A percentile compares a stretch with the other conserved stretches of the same genome.
phyloP scores from a whole-genome alignment of 1,284 basidiomycete species.

The Mycosarcoma mackinlayi region DNA sequence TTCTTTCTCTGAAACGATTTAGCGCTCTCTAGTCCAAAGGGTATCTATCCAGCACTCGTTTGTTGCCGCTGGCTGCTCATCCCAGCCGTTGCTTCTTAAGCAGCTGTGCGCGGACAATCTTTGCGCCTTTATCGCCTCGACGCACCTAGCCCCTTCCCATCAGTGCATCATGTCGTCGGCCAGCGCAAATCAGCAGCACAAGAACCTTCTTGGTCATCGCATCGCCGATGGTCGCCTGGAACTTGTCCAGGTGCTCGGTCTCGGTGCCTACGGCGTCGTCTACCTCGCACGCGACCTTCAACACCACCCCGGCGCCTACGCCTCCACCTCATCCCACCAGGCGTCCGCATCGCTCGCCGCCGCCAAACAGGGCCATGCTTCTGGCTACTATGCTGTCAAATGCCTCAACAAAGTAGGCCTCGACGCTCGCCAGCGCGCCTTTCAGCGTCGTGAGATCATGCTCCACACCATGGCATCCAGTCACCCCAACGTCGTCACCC shows the following conservation, averaged over 20 bases:
- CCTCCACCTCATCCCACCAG: constrained; percentile 43
- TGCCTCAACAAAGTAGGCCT: constrained; percentile 75
- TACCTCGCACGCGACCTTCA: constrained; percentile 73
- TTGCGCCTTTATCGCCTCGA: not conserved
- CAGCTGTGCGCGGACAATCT: not conserved
- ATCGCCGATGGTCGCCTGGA: constrained; percentile 74
- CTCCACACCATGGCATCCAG: constrained; percentile 76
- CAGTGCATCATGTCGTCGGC: constrained; percentile 35
- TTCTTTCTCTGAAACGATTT: not conserved
- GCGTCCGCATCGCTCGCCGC: constrained; percentile 46
- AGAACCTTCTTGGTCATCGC: constrained; percentile 69
- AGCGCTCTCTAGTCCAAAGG: too few relatives aligned
- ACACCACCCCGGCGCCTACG: constrained; percentile 52
- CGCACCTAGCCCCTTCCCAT: constrained; percentile 11
- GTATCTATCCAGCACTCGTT: not conserved
- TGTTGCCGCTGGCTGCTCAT: constrained; percentile 16
- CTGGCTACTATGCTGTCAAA: constrained; percentile 81
- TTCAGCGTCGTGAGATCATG: constrained; percentile 80
- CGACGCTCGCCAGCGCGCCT: constrained; percentile 79
- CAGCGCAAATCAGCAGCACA: constrained; percentile 50
- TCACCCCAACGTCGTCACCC: constrained; percentile 85
- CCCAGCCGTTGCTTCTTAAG: constrained; percentile 10
- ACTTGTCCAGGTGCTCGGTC: constrained; percentile 88
- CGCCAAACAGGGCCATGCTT: constrained; percentile 51
- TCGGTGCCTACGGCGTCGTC: constrained; percentile 95